Conservation (phyloP, 2,329 filamentous ascomycete species). For the Blumeria graminis region DNA sequence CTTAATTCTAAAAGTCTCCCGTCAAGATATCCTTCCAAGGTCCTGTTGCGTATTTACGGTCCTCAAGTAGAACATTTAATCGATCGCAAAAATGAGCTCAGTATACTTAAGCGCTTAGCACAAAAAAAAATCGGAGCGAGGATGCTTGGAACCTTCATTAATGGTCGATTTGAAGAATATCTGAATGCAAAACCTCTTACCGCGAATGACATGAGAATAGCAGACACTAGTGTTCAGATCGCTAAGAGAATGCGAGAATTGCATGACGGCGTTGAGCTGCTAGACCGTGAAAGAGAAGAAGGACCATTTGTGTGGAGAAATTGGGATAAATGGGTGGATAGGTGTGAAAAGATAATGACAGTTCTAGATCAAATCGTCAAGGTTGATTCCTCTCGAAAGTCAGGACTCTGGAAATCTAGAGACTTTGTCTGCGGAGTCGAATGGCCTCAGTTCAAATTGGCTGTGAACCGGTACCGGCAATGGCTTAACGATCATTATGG, state of each 20-base stretch:
- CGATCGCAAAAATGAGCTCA: constrained; percentile 72
- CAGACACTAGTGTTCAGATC: constrained; percentile 73
- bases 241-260: constrained; percentile 94
- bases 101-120: constrained; percentile 63
- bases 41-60: constrained; percentile 79
- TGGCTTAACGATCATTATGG: constrained; percentile 53
- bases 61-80: constrained; percentile 91
- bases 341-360: constrained; percentile 25
- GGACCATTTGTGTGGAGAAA: constrained; percentile 76
- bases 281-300: constrained; percentile 49
- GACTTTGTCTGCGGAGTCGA: constrained; percentile 65
- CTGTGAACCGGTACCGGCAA: constrained; percentile 52
- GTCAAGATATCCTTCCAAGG: constrained; percentile 26
- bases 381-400: constrained; percentile 14
- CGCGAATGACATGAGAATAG: constrained; percentile 48
- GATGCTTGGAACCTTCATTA: constrained; percentile 73
- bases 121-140: constrained; percentile 84
- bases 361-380: constrained; percentile 21
- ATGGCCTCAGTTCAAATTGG: constrained; percentile 53
- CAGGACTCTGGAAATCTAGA: constrained; percentile 36
- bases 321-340: constrained; percentile 52
- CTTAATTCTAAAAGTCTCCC: constrained; percentile 18
- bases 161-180: constrained; percentile 89
- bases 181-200: constrained; percentile 68
- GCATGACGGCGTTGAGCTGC: constrained; percentile 75